These are phyloP conservation scores for Aspergillus oerlinghausenensis DNA, from an alignment of 2,329 filamentous ascomycete genomes.

Conservation along the genomic window DNA sequence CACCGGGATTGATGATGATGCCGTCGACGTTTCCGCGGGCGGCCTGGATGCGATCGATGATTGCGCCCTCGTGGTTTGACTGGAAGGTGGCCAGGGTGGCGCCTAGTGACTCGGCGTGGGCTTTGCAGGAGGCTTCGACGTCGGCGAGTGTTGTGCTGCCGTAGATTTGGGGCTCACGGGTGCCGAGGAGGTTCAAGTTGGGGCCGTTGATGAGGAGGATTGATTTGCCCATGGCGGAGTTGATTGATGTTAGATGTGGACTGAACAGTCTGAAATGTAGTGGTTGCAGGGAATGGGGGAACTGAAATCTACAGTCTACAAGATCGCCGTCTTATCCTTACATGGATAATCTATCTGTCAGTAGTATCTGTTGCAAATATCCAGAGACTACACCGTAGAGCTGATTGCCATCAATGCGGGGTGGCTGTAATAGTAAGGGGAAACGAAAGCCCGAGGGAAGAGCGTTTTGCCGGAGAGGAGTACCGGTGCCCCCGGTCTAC, in stretches of 20 bases:
- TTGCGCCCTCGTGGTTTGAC: constrained; percentile 72
- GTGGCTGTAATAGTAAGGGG: too few species aligned
- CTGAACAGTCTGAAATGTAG: too few species aligned
- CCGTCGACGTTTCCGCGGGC: constrained; percentile 58
- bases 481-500: too few species aligned
- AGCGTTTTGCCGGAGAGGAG: background rate
- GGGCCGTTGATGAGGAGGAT: constrained; percentile 77
- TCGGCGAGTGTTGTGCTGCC: constrained; percentile 64
- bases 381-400: too few species aligned
- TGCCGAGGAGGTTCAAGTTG: constrained; percentile 75
- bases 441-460: background rate
- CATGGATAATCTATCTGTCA: too few species aligned
- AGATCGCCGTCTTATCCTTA: too few species aligned
- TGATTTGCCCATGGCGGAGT: constrained; percentile 28
- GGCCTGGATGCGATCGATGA: constrained; percentile 68
- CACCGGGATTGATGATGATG: constrained; percentile 68
- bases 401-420: background rate
- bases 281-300: too few species aligned
- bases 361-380: too few species aligned
- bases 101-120: constrained; percentile 48
- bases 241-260: background rate
- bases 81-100: constrained; percentile 59
- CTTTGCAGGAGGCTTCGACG: constrained; percentile 48
- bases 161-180: constrained; percentile 69
- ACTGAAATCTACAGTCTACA: too few species aligned